Conservation (phyloP, 73 alveolate genomes). For the Paramecium octaurelia region DNA sequence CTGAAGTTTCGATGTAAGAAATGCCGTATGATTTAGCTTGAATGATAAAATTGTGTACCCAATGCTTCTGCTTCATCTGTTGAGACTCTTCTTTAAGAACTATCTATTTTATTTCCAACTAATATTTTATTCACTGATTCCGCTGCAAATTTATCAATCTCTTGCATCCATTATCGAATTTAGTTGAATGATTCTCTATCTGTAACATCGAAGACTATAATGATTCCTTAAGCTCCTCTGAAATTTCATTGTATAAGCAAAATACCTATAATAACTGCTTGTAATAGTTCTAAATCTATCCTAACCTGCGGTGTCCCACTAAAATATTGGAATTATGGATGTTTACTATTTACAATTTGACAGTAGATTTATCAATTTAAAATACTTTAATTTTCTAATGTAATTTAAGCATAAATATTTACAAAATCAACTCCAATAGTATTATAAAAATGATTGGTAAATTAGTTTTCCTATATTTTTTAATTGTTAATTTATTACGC, state of each 20-base stretch:
- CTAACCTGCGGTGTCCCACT: constrained; percentile 90
- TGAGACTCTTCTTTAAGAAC: constrained; percentile 35
- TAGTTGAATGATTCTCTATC: constrained; percentile 80
- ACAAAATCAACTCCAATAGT: constrained; percentile 79
- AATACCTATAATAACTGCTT: constrained; percentile 69
- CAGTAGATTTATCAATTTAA: constrained; percentile 20
- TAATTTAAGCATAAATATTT: not conserved
- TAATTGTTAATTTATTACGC: constrained; percentile 40
- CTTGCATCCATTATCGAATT: constrained; percentile 84
- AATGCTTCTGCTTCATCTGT: constrained; percentile 55
- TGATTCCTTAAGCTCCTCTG: constrained; percentile 84
- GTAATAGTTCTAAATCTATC: constrained; percentile 83
- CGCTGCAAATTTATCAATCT: constrained; percentile 67
- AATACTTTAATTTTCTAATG: constrained; percentile 52
- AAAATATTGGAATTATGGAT: not conserved
- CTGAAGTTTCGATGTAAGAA: constrained; percentile 35
- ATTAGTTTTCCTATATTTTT: constrained; percentile 32
- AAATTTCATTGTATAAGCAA: not conserved
- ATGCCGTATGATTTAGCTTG: not conserved
- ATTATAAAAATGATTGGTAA: constrained; percentile 62
- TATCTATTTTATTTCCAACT: constrained; percentile 60
- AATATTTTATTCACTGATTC: constrained; percentile 18
- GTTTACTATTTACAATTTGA: constrained; percentile 56
- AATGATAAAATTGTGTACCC: not conserved
- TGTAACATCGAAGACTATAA: constrained; percentile 81